phyloP scores from a whole-genome alignment of 352 stramenopile genomes.

The Phytophthora palmivora region DNA sequence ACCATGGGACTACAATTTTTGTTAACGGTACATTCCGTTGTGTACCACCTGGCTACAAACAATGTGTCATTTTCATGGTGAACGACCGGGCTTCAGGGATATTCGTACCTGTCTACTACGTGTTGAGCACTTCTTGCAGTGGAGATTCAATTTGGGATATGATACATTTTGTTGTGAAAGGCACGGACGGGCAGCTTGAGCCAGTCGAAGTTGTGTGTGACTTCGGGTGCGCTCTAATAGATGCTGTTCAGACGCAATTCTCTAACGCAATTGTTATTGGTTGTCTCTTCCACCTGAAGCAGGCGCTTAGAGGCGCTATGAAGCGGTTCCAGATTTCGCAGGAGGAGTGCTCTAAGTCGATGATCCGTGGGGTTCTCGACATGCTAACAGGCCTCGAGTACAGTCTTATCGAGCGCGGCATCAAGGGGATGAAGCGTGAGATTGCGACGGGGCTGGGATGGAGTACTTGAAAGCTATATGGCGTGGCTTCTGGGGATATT shows the following conservation, averaged over 20 bases:
- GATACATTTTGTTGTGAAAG: neutral
- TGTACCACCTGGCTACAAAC: slow-evolving; percentile 3
- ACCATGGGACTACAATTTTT: neutral
- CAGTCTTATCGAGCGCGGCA: neutral
- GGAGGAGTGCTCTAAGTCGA: neutral
- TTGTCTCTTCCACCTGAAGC: slow-evolving; percentile 5
- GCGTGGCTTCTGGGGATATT: neutral
- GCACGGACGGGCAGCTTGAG: neutral
- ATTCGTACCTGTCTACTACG: slow-evolving; percentile 2
- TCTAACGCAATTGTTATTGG: neutral
- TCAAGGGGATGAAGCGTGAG: slow-evolving; percentile 8
- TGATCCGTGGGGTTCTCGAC: slow-evolving; percentile 2
- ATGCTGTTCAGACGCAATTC: neutral
- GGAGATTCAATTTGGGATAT: neutral
- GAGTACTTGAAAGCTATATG: slow-evolving; percentile 9
- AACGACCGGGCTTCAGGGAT: neutral
- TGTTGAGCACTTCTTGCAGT: neutral
- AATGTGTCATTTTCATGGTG: slow-evolving; percentile 3
- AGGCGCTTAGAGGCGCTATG: neutral
- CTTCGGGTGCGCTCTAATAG: neutral
- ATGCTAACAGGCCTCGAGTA: slow-evolving; percentile 7
- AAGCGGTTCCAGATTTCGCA: neutral
- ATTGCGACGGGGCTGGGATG: neutral
- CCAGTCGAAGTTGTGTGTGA: neutral
- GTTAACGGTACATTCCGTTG: too few species aligned